Evolutionary conservation across 805 yeast species (phyloP), one percentile per base, ranked within the genome.

Genomic region (Wickerhamia fluorescens): DNA sequence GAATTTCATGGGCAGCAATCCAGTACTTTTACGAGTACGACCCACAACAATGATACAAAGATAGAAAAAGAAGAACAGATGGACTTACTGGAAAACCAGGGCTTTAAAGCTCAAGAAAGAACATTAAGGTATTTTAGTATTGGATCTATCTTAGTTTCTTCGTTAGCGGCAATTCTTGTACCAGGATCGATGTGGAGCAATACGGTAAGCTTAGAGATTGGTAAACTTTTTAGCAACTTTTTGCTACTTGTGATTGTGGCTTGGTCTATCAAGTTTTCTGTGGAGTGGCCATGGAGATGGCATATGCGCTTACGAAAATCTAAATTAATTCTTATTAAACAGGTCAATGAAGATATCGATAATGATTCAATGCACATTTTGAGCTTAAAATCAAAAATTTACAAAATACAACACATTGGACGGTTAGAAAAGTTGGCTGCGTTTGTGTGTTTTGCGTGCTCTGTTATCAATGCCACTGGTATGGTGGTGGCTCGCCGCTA

Each of bases 261-360:
- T 15, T 56, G 61, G 56, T 40, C 49, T 2, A 43, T 61, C 9
- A 49, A 51, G 29, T 54, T 54, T 20, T 28, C 55, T 0, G 41
- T 54, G 10, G 66, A 61, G 25, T 61, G 67, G 68, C 68, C 68
- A 0, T 61, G 66, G 63, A 39, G 40, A n/a, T 61, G 67, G 68
- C 40, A 51, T 11, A 28, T 35, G 5, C 55, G 50, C 23, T 43
- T 61, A 8, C 37, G 37, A 18, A 36, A 31, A 1, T 29, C 41
- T 9, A 47, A 45, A 24, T 13, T 12, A 6, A 38, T 28, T 20
- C 27, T 48, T 16, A 27, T 48, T 16, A 34, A 35, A 18, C 35
- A 41, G 24, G 31, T 40, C 17, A 44, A 44, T 16, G 27, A 16
- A 5, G n/a, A n/a, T n/a, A n/a, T n/a, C n/a, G n/a, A n/a, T n/a